Conservation (phyloP, 1,139 yeast species). For the Pichia sp. region DNA sequence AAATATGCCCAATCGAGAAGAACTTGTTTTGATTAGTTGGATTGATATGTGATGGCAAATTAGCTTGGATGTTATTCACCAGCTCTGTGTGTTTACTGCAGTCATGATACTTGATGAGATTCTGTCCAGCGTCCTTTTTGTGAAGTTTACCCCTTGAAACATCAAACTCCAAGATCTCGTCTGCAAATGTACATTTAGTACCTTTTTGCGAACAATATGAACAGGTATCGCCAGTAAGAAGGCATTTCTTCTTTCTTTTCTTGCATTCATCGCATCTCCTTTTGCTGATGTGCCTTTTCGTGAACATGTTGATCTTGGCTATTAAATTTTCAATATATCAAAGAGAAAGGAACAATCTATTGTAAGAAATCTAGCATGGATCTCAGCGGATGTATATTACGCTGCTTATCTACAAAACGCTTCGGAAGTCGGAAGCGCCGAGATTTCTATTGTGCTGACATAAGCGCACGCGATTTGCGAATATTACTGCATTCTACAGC, state of each 20-base stretch:
- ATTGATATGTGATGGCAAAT: neutral
- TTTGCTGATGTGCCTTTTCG: neutral
- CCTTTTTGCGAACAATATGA: constrained; percentile 2
- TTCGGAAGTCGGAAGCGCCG: no score
- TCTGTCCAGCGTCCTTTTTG: neutral
- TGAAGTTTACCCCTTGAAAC: neutral
- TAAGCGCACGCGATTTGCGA: no score
- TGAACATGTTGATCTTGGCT: neutral
- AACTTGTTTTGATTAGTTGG: neutral
- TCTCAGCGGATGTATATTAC: no score
- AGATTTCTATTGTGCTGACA: no score
- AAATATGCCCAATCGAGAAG: neutral
- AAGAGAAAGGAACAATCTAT: neutral
- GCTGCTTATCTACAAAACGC: no score
- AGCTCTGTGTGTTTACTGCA: neutral
- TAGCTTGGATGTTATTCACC: neutral
- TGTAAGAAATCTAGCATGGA: no score
- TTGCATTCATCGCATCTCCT: constrained; percentile 11
- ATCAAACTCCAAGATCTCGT: neutral
- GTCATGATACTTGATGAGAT: neutral
- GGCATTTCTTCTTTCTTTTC: constrained; percentile 8
- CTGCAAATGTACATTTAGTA: neutral
- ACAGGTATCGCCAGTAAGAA: neutral
- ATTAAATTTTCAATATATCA: neutral
- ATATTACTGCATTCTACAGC: no score